Conservation (phyloP, 345 rosid species). For the Erodium maritimum region DNA sequence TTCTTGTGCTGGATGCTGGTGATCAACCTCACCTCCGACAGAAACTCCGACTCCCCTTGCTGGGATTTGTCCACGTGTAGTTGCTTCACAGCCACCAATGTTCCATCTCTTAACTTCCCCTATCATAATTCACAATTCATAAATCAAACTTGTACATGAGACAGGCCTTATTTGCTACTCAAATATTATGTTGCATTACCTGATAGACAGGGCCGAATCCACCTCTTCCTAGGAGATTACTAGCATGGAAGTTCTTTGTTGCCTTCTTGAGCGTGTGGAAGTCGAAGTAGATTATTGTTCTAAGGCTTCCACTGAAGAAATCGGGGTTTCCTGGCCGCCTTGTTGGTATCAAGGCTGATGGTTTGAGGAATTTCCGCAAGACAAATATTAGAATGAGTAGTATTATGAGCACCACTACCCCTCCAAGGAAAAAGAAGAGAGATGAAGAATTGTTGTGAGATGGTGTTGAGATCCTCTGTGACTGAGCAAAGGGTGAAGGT, state of each 20-base stretch:
- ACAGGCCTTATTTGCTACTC: no score
- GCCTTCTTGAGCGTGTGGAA: constrained; percentile 49
- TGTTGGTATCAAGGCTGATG: constrained; percentile 7
- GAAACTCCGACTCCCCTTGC: constrained; percentile 59
- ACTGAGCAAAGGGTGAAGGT: neutral
- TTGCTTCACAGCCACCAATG: constrained; percentile 39
- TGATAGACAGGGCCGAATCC: constrained; percentile 59
- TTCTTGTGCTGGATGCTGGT: constrained; percentile 72
- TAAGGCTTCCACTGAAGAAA: constrained; percentile 33
- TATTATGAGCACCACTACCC: constrained; percentile 13
- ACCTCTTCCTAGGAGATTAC: constrained; percentile 49
- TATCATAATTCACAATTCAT: constrained; percentile 8
- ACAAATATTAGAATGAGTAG: constrained; percentile 19
- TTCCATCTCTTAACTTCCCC: constrained; percentile 51
- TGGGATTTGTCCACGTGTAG: constrained; percentile 43
- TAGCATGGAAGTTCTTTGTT: constrained; percentile 39
- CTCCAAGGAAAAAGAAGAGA: constrained; percentile 26
- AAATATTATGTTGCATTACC: no score
- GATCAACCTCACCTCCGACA: constrained; percentile 60
- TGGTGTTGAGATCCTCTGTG: neutral
- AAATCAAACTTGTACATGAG: no score
- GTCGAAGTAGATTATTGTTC: constrained; percentile 33
- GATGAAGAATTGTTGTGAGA: constrained; percentile 8
- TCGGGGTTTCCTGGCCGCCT: constrained; percentile 21
- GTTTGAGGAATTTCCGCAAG: constrained; percentile 17